Evolutionary conservation across 768 basidiomycete genomes (phyloP), one percentile per base, ranked within the genome.

Genomic region (Chalciporus sphaerocephalus): DNA sequence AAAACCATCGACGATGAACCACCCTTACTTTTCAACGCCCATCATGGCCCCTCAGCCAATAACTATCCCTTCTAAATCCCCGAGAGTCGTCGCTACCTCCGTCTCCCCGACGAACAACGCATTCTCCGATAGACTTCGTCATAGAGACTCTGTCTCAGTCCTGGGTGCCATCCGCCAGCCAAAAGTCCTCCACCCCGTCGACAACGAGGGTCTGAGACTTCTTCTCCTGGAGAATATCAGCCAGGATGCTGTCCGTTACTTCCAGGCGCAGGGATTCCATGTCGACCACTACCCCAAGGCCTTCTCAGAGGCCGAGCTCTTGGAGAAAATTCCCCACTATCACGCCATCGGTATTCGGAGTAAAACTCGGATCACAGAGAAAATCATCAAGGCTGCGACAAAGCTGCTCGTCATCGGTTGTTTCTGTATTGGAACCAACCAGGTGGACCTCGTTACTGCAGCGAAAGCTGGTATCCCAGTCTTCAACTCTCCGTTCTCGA

Each of bases 401-500:
- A 92, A 91, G 93, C 86, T 99, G 37, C 78, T 97, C 11, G 90
- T 85, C 60, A 92, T 98, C 52, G 95, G 96, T 10, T 99, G 96
- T 68, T 99, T 99, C 79, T 99, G 96, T 71, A 99, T 99, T 54
- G 96, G 96, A 40, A 94, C 92, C 42, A 98, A 98, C 69, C 96
- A 98, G 68, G 96, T 98, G 54, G 93, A 97, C 63, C 83, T 99
- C 37, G 49, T 63, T 40, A 81, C 87, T 3, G 92, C 94, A 20
- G 82, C 87, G 27, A 80, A 80, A 43, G 81, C 88, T 42, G 96
- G 96, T 47, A 87, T 99, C 54, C 92, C 95, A 22, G 95, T 99
- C 44, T 99, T 99, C 78, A 99, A 99, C 68, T 98, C 96, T 6
- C 96, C 96, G 27, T 95, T 94, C 71, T 94, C 92, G 62, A 98